These are phyloP conservation scores for Calendula officinalis DNA, from an alignment of 129 eudicot species.

Conservation along the genomic window DNA sequence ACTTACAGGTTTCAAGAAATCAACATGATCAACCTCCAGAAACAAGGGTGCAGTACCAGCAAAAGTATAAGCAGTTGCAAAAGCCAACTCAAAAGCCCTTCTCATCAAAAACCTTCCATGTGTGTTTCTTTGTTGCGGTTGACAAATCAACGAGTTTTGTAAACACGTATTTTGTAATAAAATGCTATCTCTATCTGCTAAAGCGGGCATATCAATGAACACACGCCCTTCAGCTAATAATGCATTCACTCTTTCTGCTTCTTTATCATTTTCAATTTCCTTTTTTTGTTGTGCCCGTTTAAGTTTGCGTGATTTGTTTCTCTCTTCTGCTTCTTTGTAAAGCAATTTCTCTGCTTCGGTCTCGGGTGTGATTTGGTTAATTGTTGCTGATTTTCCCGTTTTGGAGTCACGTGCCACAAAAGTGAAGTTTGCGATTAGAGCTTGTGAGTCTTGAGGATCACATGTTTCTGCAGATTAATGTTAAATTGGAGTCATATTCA, in stretches of 20 bases:
- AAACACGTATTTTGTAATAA: constrained; percentile 74
- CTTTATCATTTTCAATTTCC: constrained; percentile 37
- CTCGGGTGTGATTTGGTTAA: constrained; percentile 68
- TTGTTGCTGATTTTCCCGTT: constrained; percentile 77
- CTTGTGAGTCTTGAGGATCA: constrained; percentile 42
- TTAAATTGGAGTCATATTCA: not conserved
- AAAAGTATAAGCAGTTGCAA: constrained; percentile 90
- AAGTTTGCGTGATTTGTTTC: constrained; percentile 59
- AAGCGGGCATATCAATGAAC: constrained; percentile 88
- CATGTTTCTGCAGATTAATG: constrained; percentile 48
- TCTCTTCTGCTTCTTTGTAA: constrained; percentile 84
- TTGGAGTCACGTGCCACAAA: constrained; percentile 85
- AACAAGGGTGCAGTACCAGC: constrained; percentile 85
- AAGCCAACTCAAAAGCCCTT: constrained; percentile 87
- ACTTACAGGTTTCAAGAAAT: constrained; percentile 93
- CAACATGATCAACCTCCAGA: constrained; percentile 95
- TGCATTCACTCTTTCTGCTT: constrained; percentile 48
- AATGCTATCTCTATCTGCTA: constrained; percentile 91
- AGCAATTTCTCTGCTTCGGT: constrained; percentile 62
- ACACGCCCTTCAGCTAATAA: constrained; percentile 82
- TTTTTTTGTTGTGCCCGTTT: constrained; percentile 49
- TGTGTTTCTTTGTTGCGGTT: constrained; percentile 91
- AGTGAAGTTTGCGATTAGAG: constrained; percentile 90
- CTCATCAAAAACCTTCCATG: constrained; percentile 94
- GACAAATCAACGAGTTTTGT: constrained; percentile 83